Evolutionary conservation across 306 rosid species (phyloP), one percentile per base, ranked within the genome.

Genomic region (Medicago arabica): DNA sequence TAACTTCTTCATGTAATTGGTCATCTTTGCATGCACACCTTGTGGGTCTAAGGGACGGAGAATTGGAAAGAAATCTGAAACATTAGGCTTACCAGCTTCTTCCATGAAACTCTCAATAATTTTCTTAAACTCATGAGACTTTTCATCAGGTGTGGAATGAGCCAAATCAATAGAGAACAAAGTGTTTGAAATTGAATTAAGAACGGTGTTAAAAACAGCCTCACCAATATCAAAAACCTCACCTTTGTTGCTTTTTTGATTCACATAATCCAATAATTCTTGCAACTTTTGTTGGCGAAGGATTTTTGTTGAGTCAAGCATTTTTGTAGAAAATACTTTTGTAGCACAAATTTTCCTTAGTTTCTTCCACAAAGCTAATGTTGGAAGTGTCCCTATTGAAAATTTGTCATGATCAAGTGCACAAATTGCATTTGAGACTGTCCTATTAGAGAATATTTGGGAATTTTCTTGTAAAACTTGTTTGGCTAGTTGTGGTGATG

Each of bases 401-500:
- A 3, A 2, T 9, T 15, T 51, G 67, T 53, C 16, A 28, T 71
- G 82, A 8, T 79, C 67, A 40, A n/a, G 5, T 11, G 17, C 41
- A 4, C 11, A 31, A 1, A 28, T 1, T 1, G 78, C 15, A 64
- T 63, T 41, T 12, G 77, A 67, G 4, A 63, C 1, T 40, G 50
- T 40, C 9, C 82, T 63, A 6, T 21, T 79, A 12, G 82, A 71
- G 3, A 71, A 23, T 0, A 9, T 3, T 7, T 62, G 21, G 2
- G 47, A 13, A 78, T 78, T 71, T 38, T 70, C 65, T 0, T 10
- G 77, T 0, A 78, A 4, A 9, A 60, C 65, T 78, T 62, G 49
- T 78, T 71, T 78, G 16, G 82, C 82, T 55, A 19, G 0, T 69
- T 60, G 43, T 58, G 81, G 81, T 2, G 81, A 78, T 8, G 81